Percentiles rank a stretch among this genome's conserved stretches.
These are phyloP conservation scores for Aschersonia sp. DNA, from an alignment of 2,329 filamentous ascomycete species.

Conservation along the genomic window DNA sequence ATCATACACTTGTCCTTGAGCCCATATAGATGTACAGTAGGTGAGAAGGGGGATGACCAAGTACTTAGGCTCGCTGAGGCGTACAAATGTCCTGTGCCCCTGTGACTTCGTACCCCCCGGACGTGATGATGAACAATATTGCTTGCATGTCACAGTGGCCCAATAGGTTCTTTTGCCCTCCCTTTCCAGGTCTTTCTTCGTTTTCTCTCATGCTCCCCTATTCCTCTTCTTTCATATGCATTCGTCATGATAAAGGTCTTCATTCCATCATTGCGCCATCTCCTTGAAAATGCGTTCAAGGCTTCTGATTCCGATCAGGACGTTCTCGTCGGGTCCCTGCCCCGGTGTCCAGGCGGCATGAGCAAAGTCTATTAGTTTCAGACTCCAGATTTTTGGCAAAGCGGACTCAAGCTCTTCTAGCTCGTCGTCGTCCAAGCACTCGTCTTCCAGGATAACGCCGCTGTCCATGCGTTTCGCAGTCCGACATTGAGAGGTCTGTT, in stretches of 20 bases:
- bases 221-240: too few species aligned
- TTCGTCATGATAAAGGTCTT: neutral
- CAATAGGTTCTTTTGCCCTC: too few species aligned
- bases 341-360: constrained; percentile 78
- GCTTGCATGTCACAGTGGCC: too few species aligned
- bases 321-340: constrained; percentile 74
- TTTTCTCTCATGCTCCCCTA: too few species aligned
- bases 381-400: constrained; percentile 53
- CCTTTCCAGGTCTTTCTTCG: too few species aligned
- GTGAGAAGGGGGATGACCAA: too few species aligned
- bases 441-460: constrained; percentile 34
- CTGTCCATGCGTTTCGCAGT: constrained; percentile 37
- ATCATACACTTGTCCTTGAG: too few species aligned
- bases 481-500: constrained; percentile 10
- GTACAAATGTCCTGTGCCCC: too few species aligned
- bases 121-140: too few species aligned
- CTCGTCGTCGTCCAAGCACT: constrained; percentile 27
- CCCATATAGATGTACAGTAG: too few species aligned
- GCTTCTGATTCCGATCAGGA: constrained; percentile 58
- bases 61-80: too few species aligned
- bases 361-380: constrained; percentile 94
- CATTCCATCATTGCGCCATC: constrained; percentile 26
- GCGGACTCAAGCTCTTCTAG: constrained; percentile 28
- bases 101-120: too few species aligned
- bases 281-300: constrained; percentile 58